Conservation (phyloP, 2,329 filamentous ascomycete genomes). For the Colletotrichum sp. region DNA sequence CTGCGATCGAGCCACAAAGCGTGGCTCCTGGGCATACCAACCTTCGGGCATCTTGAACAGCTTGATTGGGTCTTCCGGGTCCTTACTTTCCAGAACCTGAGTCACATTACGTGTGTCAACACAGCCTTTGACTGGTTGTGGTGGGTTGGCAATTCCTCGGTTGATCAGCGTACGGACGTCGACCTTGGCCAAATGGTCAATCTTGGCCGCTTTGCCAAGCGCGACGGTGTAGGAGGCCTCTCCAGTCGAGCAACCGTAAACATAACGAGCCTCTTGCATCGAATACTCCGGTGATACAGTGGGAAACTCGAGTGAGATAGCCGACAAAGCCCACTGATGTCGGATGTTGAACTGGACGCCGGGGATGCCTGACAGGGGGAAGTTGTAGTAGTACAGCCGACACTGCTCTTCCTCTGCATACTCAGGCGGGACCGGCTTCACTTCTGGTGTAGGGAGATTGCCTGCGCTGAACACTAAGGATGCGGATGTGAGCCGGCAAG, state of each 20-base stretch:
- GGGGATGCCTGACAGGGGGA: constrained; percentile 44
- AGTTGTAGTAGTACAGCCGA: constrained; percentile 72
- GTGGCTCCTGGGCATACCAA: constrained; percentile 71
- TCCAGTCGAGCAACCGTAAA: constrained; percentile 71
- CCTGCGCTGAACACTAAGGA: constrained; percentile 69
- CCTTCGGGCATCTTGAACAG: constrained; percentile 65
- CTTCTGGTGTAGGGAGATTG: constrained; percentile 60
- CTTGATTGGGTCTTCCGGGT: constrained; percentile 60
- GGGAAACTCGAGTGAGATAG: constrained; percentile 73
- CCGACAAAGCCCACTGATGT: constrained; percentile 68
- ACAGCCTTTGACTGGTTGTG: constrained; percentile 60
- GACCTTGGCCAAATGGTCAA: constrained; percentile 69
- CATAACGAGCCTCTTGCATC: constrained; percentile 63
- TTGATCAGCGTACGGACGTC: constrained; percentile 59
- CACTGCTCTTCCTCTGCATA: constrained; percentile 68
- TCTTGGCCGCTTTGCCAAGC: constrained; percentile 69
- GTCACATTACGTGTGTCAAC: constrained; percentile 62
- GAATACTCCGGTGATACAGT: constrained; percentile 57
- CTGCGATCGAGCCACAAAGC: constrained; percentile 60
- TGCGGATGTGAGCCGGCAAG: constrained; percentile 70
- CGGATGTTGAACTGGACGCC: constrained; percentile 45
- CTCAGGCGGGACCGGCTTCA: constrained; percentile 32
- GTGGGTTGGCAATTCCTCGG: constrained; percentile 50
- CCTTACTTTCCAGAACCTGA: constrained; percentile 52
- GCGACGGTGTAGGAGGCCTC: constrained; percentile 62